Conservation (phyloP, 2,329 filamentous ascomycete genomes). For the Zymoseptoria crescenta region DNA sequence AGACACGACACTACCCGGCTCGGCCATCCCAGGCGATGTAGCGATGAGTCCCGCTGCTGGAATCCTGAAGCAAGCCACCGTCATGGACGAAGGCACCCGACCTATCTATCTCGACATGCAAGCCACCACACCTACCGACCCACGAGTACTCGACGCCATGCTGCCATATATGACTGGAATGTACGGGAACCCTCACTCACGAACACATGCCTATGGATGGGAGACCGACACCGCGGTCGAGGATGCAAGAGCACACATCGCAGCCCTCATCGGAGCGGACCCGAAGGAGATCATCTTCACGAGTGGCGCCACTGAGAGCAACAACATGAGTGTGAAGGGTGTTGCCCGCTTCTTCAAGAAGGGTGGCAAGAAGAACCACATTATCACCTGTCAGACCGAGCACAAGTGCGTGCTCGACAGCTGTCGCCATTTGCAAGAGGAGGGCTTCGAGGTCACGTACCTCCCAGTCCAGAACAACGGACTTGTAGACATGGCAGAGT, state of each 20-base stretch:
- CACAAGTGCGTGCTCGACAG: constrained; percentile 99
- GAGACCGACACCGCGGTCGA: constrained; percentile 94
- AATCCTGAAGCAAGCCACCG: constrained; percentile 80
- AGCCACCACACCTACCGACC: constrained; percentile 90
- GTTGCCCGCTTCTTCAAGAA: constrained; percentile 92
- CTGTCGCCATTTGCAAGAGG: constrained; percentile 91
- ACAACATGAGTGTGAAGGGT: constrained; percentile 99
- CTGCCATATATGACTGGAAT: constrained; percentile 86
- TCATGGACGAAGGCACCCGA: constrained; percentile 85
- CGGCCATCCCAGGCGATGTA: constrained; percentile 52
- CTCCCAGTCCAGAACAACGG: constrained; percentile 82
- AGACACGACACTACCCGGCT: constrained; percentile 52
- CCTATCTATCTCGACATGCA: constrained; percentile 99
- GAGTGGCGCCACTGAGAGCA: constrained; percentile 94
- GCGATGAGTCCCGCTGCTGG: constrained; percentile 66
- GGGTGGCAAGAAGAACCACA: constrained; percentile 93
- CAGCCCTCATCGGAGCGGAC: constrained; percentile 82
- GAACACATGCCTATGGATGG: constrained; percentile 97
- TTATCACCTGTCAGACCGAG: constrained; percentile 94
- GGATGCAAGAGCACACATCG: constrained; percentile 73
- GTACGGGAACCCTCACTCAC: constrained; percentile 94
- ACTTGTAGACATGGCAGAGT: constrained; percentile 72
- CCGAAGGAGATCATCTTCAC: constrained; percentile 99
- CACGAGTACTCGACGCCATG: constrained; percentile 93
- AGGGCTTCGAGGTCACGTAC: constrained; percentile 96